phyloP scores from a whole-genome alignment of 129 eudicot species.

The Flaveria ramosissima region DNA sequence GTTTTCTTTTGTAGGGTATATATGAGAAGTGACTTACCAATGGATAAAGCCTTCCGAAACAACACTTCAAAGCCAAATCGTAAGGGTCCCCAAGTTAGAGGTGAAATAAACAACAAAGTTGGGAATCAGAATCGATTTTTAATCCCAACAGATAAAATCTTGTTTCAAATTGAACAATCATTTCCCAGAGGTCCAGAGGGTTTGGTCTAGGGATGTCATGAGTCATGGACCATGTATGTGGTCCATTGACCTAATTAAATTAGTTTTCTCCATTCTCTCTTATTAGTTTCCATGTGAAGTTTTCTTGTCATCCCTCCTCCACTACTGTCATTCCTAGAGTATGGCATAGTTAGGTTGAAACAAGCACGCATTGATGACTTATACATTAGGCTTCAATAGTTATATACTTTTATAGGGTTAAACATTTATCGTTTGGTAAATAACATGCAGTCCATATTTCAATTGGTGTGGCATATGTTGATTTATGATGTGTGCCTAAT shows the following conservation, averaged over 20 bases:
- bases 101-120: too few species aligned
- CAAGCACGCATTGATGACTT: not conserved
- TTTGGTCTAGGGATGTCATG: slow-evolving; percentile 36
- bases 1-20: slow-evolving; percentile 22
- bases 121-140: too few species aligned
- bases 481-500: too few species aligned
- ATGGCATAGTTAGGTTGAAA: not conserved
- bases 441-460: too few species aligned
- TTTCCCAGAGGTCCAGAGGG: slow-evolving; percentile 27
- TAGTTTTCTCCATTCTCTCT: slow-evolving; percentile 27
- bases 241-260: slow-evolving; percentile 39
- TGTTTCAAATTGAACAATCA: not conserved
- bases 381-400: not conserved
- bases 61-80: slow-evolving; percentile 14
- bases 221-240: slow-evolving; percentile 40
- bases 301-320: slow-evolving; percentile 30
- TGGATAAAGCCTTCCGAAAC: slow-evolving; percentile 4
- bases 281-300: slow-evolving; percentile 39
- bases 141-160: not conserved
- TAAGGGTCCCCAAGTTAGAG: not conserved
- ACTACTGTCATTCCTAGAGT: slow-evolving; percentile 15
- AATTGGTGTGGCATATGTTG: too few species aligned
- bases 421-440: too few species aligned
- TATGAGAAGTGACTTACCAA: slow-evolving; percentile 16
- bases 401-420: not conserved